Evolutionary conservation across 352 stramenopile species (phyloP).

Genomic region (Pythium myriotylum): DNA sequence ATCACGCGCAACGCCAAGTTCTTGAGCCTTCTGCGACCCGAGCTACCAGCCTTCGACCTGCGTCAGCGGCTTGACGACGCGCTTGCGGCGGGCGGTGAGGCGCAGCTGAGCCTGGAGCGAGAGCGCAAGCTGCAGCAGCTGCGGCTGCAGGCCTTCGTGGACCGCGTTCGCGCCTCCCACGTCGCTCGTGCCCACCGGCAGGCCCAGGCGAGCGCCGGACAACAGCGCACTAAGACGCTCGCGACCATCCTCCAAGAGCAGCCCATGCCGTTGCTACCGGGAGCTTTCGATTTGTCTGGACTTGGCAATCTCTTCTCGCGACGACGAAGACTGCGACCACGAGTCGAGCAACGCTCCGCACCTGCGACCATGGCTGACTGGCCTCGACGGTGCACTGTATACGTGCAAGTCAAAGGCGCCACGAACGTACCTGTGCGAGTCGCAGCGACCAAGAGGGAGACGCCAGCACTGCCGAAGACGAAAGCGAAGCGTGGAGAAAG

Average conservation of each 20-base stretch:
- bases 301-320: constrained; percentile 60
- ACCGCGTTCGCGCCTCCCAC: constrained; percentile 48
- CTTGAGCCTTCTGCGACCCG: constrained; percentile 61
- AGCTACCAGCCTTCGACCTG: constrained; percentile 62
- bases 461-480: constrained; percentile 6
- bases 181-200: constrained; percentile 17
- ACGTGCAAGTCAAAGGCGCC: constrained; percentile 83
- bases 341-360: constrained; percentile 27
- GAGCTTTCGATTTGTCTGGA: constrained; percentile 60
- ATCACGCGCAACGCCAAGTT: constrained; percentile 60
- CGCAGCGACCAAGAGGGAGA: neutral
- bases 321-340: constrained; percentile 52
- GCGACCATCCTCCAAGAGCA: constrained; percentile 85
- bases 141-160: constrained; percentile 66
- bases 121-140: constrained; percentile 50
- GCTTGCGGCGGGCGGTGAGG: constrained; percentile 26
- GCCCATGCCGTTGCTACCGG: constrained; percentile 74
- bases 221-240: constrained; percentile 35
- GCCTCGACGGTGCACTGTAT: constrained; percentile 69
- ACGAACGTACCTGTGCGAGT: constrained; percentile 73
- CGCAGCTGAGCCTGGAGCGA: constrained; percentile 44
- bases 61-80: constrained; percentile 47
- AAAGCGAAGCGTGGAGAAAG: neutral
- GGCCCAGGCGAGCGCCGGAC: constrained; percentile 4
- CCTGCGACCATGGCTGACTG: constrained; percentile 46